A percentile compares a stretch with the other conserved stretches of the same genome.
Conservation (phyloP, 192 early-diverging fungal species). For the Phlyctochytrium bullatum region DNA sequence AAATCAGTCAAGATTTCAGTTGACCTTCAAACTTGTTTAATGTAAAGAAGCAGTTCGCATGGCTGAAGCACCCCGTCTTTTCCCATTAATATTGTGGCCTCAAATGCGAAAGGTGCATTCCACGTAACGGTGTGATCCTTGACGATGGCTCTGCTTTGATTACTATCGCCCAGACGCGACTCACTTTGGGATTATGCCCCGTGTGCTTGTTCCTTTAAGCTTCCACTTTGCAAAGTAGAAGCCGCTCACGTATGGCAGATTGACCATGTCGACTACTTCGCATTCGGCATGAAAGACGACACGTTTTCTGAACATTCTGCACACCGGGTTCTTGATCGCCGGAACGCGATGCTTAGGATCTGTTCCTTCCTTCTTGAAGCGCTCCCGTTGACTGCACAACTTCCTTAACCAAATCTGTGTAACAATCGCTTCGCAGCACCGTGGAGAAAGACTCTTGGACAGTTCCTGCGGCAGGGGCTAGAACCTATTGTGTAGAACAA, state of each 20-base stretch:
- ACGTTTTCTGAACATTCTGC: slow-evolving; percentile 9
- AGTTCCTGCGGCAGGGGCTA: too few relatives aligned
- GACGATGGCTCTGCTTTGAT: slow-evolving; percentile 37
- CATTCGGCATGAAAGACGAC: not conserved
- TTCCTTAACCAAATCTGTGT: too few relatives aligned
- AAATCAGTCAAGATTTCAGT: not conserved
- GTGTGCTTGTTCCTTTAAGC: slow-evolving; percentile 34
- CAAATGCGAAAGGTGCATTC: slow-evolving; percentile 53
- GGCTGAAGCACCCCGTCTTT: slow-evolving; percentile 72
- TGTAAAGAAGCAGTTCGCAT: slow-evolving; percentile 67
- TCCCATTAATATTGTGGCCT: slow-evolving; percentile 62
- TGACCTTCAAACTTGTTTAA: slow-evolving; percentile 60
- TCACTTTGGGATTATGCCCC: slow-evolving; percentile 21
- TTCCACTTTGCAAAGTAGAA: slow-evolving; percentile 81
- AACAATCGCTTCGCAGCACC: too few relatives aligned
- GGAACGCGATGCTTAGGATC: too few relatives aligned
- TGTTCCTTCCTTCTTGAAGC: too few relatives aligned
- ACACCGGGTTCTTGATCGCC: too few relatives aligned
- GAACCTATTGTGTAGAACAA: too few relatives aligned
- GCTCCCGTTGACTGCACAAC: too few relatives aligned
- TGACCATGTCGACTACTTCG: slow-evolving; percentile 58
- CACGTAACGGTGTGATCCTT: slow-evolving; percentile 58
- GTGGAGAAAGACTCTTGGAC: too few relatives aligned
- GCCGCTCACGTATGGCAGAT: slow-evolving; percentile 77
- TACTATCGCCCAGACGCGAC: not conserved